phyloP scores from a whole-genome alignment of 371 early-diverging fungal species.

The Mucor racemosus region DNA sequence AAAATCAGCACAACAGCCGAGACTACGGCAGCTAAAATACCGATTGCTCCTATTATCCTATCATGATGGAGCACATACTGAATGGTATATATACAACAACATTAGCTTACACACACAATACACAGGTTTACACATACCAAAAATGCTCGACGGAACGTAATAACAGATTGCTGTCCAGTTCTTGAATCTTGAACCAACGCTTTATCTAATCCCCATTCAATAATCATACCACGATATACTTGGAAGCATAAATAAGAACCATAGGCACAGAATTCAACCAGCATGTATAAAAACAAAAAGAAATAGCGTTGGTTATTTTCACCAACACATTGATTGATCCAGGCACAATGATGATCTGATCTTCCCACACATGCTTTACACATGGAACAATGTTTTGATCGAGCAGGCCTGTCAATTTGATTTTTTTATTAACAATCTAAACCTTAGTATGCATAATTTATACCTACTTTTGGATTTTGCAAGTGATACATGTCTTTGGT shows the following conservation, averaged over 20 bases:
- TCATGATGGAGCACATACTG: constrained; percentile 67
- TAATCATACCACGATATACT: constrained; percentile 60
- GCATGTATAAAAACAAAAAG: constrained; percentile 65
- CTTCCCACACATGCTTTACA: constrained; percentile 74
- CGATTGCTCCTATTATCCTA: constrained; percentile 63
- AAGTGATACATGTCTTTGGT: constrained; percentile 69
- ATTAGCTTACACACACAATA: not conserved
- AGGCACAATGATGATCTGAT: constrained; percentile 79
- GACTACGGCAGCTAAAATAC: constrained; percentile 65
- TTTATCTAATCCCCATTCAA: constrained; percentile 55
- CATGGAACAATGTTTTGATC: constrained; percentile 79
- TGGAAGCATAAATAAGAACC: constrained; percentile 65
- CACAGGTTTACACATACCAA: constrained; percentile 32
- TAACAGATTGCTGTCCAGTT: constrained; percentile 36
- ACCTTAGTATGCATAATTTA: no score
- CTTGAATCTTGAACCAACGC: constrained; percentile 40
- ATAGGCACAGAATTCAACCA: constrained; percentile 67
- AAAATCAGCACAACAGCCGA: constrained; percentile 67
- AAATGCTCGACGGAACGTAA: constrained; percentile 49
- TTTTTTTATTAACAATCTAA: not conserved
- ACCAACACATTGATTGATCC: constrained; percentile 82
- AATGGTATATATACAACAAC: not conserved
- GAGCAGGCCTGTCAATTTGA: constrained; percentile 57
- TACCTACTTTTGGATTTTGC: constrained; percentile 65
- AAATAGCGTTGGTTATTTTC: constrained; percentile 76